These are phyloP conservation scores for Aureobasidium sp. DNA, from an alignment of 2,329 filamentous ascomycete species.

Conservation along the genomic window DNA sequence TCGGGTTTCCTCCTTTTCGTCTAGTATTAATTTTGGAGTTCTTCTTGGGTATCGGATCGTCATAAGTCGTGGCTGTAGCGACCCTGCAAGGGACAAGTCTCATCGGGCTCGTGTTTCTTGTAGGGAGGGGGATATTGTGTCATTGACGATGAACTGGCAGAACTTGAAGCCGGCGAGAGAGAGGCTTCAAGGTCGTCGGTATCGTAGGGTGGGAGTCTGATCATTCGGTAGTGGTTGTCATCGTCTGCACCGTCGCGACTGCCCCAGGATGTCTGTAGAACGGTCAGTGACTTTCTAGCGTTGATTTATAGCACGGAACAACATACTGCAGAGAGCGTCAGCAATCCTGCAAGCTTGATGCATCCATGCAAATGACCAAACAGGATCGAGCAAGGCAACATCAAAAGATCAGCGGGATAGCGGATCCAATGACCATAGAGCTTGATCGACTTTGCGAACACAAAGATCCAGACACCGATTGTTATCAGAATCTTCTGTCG, in stretches of 20 bases:
- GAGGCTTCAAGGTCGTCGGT: slow-evolving; percentile 15
- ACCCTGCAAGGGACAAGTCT: neutral
- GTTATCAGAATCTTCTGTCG: slow-evolving; percentile 45
- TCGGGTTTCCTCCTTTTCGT: neutral
- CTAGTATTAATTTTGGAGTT: neutral
- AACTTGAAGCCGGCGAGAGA: slow-evolving; percentile 9
- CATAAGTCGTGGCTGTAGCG: slow-evolving; percentile 8
- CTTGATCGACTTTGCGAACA: slow-evolving; percentile 87
- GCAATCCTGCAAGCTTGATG: slow-evolving; percentile 82
- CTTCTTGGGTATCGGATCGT: neutral
- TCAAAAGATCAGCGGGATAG: slow-evolving; percentile 70
- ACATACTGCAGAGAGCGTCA: slow-evolving; percentile 44
- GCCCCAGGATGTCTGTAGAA: slow-evolving; percentile 77
- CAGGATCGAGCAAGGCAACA: slow-evolving; percentile 73
- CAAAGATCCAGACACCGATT: slow-evolving; percentile 61
- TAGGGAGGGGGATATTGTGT: slow-evolving; percentile 12
- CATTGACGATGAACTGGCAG: neutral
- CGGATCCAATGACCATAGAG: slow-evolving; percentile 76
- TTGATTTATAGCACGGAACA: neutral
- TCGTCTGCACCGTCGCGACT: slow-evolving; percentile 85
- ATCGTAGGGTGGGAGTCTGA: slow-evolving; percentile 28
- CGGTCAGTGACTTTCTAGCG: neutral
- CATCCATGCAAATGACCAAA: slow-evolving; percentile 91
- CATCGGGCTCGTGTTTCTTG: slow-evolving; percentile 7
- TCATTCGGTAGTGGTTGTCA: slow-evolving; percentile 66